A percentile compares a stretch with the other conserved stretches of the same genome.
These are phyloP conservation scores for Verticillium nonalfalfae DNA, from an alignment of 2,329 filamentous ascomycete genomes.

Conservation along the genomic window DNA sequence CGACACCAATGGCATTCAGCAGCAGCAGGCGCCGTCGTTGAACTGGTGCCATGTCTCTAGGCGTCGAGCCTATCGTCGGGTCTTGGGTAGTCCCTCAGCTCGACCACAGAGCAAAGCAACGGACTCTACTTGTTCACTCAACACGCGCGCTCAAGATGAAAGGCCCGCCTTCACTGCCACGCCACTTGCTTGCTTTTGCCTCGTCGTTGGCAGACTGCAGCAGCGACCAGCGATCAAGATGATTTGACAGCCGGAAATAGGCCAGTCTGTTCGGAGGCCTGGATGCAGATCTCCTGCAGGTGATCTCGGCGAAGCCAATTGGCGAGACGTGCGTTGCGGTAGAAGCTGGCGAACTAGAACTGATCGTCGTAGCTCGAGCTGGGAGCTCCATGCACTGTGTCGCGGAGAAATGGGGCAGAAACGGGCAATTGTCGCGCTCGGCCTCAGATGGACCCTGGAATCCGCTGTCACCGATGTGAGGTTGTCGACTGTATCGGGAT, in stretches of 20 bases:
- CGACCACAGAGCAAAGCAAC: background rate
- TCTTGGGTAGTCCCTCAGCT: background rate
- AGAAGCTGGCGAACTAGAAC: background rate
- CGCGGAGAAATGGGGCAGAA: background rate
- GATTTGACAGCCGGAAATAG: background rate
- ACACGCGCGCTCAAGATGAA: background rate
- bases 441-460: background rate
- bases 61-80: background rate
- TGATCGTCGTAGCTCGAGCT: background rate
- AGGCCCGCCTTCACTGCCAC: background rate
- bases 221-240: background rate
- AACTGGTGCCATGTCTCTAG: background rate
- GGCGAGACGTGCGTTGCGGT: background rate
- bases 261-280: background rate
- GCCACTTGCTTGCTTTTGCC: background rate
- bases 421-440: background rate
- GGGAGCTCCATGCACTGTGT: background rate
- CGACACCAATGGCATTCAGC: constrained; percentile 1
- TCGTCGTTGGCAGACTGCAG: background rate
- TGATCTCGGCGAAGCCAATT: background rate
- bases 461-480: background rate
- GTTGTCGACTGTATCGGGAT: background rate
- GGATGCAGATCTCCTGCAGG: constrained; percentile 1
- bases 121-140: background rate
- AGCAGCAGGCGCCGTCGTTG: background rate